phyloP scores from a whole-genome alignment of 306 rosid species.

The Leucaena leucocephala region DNA sequence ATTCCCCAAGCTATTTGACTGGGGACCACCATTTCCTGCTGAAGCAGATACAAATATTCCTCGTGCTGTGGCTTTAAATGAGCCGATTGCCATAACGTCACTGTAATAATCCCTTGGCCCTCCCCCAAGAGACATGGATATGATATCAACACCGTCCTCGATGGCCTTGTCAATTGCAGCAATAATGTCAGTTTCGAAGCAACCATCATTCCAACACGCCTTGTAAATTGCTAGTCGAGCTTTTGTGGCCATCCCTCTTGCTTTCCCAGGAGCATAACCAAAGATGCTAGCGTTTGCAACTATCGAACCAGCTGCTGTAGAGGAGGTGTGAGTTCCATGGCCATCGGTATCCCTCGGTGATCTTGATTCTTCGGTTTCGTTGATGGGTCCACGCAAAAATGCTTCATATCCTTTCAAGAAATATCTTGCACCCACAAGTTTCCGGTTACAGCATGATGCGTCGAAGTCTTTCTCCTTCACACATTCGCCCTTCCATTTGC shows the following conservation, averaged over 20 bases:
- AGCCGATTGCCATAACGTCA: slow-evolving; percentile 73
- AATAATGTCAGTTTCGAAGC: slow-evolving; percentile 64
- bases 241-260: slow-evolving; percentile 83
- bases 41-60: slow-evolving; percentile 80
- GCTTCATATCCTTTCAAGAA: slow-evolving; percentile 73
- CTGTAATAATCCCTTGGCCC: slow-evolving; percentile 41
- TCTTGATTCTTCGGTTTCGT: slow-evolving; percentile 59
- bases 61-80: slow-evolving; percentile 67
- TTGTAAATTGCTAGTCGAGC: slow-evolving; percentile 85
- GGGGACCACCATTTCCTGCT: slow-evolving; percentile 86
- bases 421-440: slow-evolving; percentile 84
- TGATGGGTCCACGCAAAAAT: slow-evolving; percentile 47
- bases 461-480: slow-evolving; percentile 66
- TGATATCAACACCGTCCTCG: slow-evolving; percentile 71
- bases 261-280: slow-evolving; percentile 79
- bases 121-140: slow-evolving; percentile 91
- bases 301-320: slow-evolving; percentile 81
- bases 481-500: slow-evolving; percentile 84
- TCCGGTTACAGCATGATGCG: slow-evolving; percentile 69
- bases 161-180: slow-evolving; percentile 89
- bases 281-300: slow-evolving; percentile 75
- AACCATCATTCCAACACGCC: slow-evolving; percentile 80
- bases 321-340: slow-evolving; percentile 92
- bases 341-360: slow-evolving; percentile 92
- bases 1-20: slow-evolving; percentile 46